These are phyloP conservation scores for Saturnispora besseyi DNA, from an alignment of 805 yeast genomes.

Conservation along the genomic window DNA sequence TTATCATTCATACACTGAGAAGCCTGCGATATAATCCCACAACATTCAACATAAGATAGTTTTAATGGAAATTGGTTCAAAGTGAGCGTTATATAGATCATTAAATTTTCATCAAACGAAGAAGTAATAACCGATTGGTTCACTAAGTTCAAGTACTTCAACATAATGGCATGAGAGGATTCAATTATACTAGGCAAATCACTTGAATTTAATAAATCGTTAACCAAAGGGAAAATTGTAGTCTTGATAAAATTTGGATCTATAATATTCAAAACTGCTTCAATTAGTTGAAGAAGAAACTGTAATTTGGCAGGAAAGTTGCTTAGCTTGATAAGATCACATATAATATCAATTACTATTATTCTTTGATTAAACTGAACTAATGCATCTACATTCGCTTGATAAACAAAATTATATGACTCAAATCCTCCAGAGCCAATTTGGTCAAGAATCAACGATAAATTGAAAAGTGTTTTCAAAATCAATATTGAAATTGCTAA, in stretches of 20 bases:
- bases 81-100: not conserved
- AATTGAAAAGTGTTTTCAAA: slow-evolving; percentile 31
- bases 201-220: slow-evolving; percentile 17
- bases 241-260: slow-evolving; percentile 28
- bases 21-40: slow-evolving; percentile 37
- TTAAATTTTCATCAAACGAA: not conserved
- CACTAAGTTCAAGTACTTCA: slow-evolving; percentile 24
- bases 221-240: slow-evolving; percentile 20
- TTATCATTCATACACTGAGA: not conserved
- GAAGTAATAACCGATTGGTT: slow-evolving; percentile 10
- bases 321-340: slow-evolving; percentile 8
- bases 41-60: slow-evolving; percentile 46
- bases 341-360: slow-evolving; percentile 22
- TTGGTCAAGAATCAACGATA: slow-evolving; percentile 40
- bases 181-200: slow-evolving; percentile 36
- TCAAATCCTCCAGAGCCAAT: slow-evolving; percentile 61
- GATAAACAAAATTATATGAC: slow-evolving; percentile 51
- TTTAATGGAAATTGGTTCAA: slow-evolving; percentile 47
- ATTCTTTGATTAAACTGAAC: slow-evolving; percentile 20
- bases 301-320: slow-evolving; percentile 30
- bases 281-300: slow-evolving; percentile 40
- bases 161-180: slow-evolving; percentile 54
- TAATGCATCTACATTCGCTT: slow-evolving; percentile 22
- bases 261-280: slow-evolving; percentile 30
- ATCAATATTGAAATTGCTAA: slow-evolving; percentile 13